A percentile compares a stretch with the other conserved stretches of the same genome.
Conservation (phyloP, 495 filamentous ascomycete genomes). For the Coniosporium apollinis region DNA sequence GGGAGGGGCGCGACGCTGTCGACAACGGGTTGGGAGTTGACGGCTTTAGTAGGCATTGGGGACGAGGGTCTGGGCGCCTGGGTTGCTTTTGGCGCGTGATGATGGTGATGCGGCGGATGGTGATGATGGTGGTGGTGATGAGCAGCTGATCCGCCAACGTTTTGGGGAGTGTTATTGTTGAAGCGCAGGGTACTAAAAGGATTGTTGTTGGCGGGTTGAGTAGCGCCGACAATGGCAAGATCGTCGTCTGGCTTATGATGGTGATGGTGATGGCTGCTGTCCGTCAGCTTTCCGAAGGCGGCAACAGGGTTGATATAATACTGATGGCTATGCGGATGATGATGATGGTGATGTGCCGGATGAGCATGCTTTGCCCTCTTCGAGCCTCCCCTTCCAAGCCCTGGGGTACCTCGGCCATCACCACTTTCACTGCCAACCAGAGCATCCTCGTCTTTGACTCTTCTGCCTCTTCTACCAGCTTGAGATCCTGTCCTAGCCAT, state of each 20-base stretch:
- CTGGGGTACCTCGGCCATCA: slow-evolving; percentile 38
- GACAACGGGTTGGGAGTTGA: slow-evolving; percentile 50
- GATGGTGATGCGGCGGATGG: slow-evolving; percentile 24
- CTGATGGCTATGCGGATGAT: slow-evolving; percentile 26
- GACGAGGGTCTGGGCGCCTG: slow-evolving; percentile 27
- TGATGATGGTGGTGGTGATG: slow-evolving; percentile 14
- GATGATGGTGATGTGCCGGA: slow-evolving; percentile 30
- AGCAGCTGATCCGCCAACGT: slow-evolving; percentile 3
- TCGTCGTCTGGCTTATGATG: slow-evolving; percentile 61
- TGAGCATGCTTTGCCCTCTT: slow-evolving; percentile 28
- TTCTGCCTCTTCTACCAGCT: slow-evolving; percentile 37
- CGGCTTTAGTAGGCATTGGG: slow-evolving; percentile 44
- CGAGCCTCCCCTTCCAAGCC: slow-evolving; percentile 30
- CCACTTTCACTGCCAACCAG: slow-evolving; percentile 35
- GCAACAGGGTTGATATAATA: slow-evolving; percentile 15
- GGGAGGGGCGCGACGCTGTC: slow-evolving; percentile 51
- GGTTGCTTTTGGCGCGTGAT: slow-evolving; percentile 22
- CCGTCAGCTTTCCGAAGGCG: slow-evolving; percentile 2
- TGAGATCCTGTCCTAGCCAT: slow-evolving; percentile 28
- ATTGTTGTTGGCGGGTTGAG: slow-evolving; percentile 1
- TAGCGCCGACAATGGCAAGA: slow-evolving; percentile 10
- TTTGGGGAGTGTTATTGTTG: slow-evolving; percentile 4
- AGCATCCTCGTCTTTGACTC: slow-evolving; percentile 35
- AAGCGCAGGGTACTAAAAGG: slow-evolving; percentile 14
- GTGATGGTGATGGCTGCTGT: slow-evolving; percentile 48